These are phyloP conservation scores for Lecanicillium sp. DNA, from an alignment of 2,329 filamentous ascomycete species.

Conservation along the genomic window DNA sequence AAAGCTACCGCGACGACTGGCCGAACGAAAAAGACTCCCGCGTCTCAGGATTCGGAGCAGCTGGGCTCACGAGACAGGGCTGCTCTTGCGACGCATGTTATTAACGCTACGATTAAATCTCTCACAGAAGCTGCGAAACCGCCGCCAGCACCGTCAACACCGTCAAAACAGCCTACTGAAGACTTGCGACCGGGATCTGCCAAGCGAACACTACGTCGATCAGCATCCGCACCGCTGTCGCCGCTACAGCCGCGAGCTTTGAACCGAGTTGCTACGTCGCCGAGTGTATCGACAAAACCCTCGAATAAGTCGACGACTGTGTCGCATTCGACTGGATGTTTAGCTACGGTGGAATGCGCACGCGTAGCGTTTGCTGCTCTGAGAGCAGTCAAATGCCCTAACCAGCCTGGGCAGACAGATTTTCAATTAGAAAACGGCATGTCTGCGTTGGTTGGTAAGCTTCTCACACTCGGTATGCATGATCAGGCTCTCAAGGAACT, in stretches of 20 bases:
- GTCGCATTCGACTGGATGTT: conserved; percentile 32
- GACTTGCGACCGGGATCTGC: conserved; percentile 24
- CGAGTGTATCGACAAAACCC: conserved; percentile 27
- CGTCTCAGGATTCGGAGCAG: conserved; percentile 17
- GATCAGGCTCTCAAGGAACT: conserved; percentile 64
- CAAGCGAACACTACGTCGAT: conserved; percentile 39
- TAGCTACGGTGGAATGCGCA: conserved; percentile 60
- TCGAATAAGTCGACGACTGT: conserved; percentile 17
- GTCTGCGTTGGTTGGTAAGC: conserved; percentile 57
- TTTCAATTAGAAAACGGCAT: conserved; percentile 68
- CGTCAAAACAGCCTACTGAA: conserved; percentile 24
- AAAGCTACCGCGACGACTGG: conserved; percentile 18
- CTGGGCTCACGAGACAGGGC: conserved; percentile 45
- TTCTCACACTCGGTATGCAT: conserved; percentile 56
- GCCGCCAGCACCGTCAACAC: conserved; percentile 16
- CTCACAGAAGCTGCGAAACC: conserved; percentile 59
- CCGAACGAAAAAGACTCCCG: conserved; percentile 16
- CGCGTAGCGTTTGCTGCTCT: conserved; percentile 59
- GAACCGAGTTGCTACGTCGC: conserved; percentile 51
- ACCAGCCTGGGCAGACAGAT: conserved; percentile 46
- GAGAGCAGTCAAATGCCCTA: conserved; percentile 45
- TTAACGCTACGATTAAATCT: conserved; percentile 62
- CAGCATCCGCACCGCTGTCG: conserved; percentile 49
- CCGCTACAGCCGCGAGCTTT: conserved; percentile 53
- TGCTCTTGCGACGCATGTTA: conserved; percentile 61